Evolutionary conservation across 2,329 filamentous ascomycete genomes (phyloP), one percentile per base, ranked within the genome.

Genomic region (Alternaria sp.): DNA sequence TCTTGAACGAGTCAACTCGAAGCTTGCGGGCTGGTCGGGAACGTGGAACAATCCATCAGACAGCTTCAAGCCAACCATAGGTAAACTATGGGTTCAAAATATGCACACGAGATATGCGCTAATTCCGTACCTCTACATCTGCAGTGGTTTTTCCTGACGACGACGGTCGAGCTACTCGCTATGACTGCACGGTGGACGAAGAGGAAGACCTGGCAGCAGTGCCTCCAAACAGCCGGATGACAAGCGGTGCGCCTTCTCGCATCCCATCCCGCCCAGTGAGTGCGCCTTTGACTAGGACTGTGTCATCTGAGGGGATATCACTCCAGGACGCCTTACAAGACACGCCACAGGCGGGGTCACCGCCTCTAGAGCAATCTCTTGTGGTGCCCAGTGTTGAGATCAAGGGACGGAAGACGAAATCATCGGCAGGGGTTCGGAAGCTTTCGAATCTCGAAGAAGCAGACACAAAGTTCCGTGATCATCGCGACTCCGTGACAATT

Each of bases 401-500:
- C 25, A 38, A 54, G n/a, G 50, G 53, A 18, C 41, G 56, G 22
- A 57, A 49, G 14, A 45, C 44, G 4, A 62, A 54, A 6, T 54
- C 54, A 25, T 27, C 59, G 2, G 54, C 51, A 3, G 30, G 48
- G 5, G 11, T 57, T 30, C 69, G 67, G 5, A 67, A 65, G 48
- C 63, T 76, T 7, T 77, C 74, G 0, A 74, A 74, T 20, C 38
- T 77, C 12, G 74, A 78, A 4, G 73, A 75, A 10, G 52, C 58
- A 14, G 70, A 76, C 3, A 22, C 66, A 1, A 68, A 59, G 16
- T 78, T 78, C 25, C 67, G 72, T 4, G 69, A 67, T 20, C 76
- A 78, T 57, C 71, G 73, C 25, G 74, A 78, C 50, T 78, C 76
- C 0, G 62, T 77, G 0, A 63, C 72, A 2, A 59, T 77, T n/a